Percentiles rank a stretch among this genome's conserved stretches.
phyloP scores from a whole-genome alignment of 768 basidiomycete genomes.

The Coprinopsis sp. region DNA sequence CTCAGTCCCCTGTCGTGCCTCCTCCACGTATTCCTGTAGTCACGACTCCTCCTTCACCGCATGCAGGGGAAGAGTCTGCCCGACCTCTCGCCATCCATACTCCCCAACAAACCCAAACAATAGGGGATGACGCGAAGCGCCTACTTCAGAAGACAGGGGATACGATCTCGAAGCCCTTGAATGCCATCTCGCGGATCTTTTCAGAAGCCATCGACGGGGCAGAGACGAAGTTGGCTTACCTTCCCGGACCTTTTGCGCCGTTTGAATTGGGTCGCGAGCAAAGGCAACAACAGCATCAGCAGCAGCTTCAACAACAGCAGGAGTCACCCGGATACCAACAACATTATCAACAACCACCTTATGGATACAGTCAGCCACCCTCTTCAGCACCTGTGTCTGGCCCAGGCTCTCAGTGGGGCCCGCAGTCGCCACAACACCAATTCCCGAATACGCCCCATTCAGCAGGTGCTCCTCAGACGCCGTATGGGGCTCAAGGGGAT shows the following conservation, averaged over 20 bases:
- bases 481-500: slow-evolving; percentile 26
- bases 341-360: too few species aligned
- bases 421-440: background rate
- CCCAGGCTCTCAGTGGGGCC: background rate
- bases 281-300: slow-evolving; percentile 24
- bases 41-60: slow-evolving; percentile 34
- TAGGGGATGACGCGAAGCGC: slow-evolving; percentile 71
- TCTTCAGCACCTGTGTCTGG: slow-evolving; percentile 1
- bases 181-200: slow-evolving; percentile 82
- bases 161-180: slow-evolving; percentile 87
- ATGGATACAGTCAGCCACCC: background rate
- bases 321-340: background rate
- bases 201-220: slow-evolving; percentile 75
- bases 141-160: slow-evolving; percentile 89
- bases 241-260: slow-evolving; percentile 67
- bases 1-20: slow-evolving; percentile 30
- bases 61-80: slow-evolving; percentile 87
- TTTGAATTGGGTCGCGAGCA: slow-evolving; percentile 58
- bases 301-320: slow-evolving; percentile 3
- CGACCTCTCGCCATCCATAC: slow-evolving; percentile 66
- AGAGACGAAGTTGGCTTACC: slow-evolving; percentile 58
- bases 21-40: slow-evolving; percentile 23
- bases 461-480: slow-evolving; percentile 22
- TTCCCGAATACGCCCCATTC: slow-evolving; percentile 30
- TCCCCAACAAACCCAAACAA: slow-evolving; percentile 50